phyloP scores from a whole-genome alignment of 345 rosid genomes.

The Citrus reticulata region DNA sequence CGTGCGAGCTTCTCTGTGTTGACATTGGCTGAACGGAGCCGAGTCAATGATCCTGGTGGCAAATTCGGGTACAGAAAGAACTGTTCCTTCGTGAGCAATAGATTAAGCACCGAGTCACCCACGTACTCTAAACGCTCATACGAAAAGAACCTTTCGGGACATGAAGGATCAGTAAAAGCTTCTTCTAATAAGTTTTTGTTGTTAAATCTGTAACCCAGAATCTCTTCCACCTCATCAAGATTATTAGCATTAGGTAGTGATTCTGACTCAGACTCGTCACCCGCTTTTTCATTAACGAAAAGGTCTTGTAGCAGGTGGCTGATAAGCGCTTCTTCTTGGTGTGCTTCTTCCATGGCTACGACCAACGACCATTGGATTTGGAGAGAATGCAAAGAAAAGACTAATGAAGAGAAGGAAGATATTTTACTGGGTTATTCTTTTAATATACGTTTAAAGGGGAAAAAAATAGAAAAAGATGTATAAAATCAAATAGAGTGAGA shows the following conservation, averaged over 20 bases:
- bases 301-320: background rate
- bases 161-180: slow-evolving; percentile 54
- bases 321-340: background rate
- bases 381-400: background rate
- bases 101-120: slow-evolving; percentile 53
- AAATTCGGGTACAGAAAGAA: slow-evolving; percentile 35
- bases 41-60: slow-evolving; percentile 47
- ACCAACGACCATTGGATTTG: background rate
- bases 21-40: slow-evolving; percentile 65
- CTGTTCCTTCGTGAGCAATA: slow-evolving; percentile 30
- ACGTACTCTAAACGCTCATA: slow-evolving; percentile 51
- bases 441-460: no score
- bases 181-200: slow-evolving; percentile 38
- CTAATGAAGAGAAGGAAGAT: background rate
- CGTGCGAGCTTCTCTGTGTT: slow-evolving; percentile 68
- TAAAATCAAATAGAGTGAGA: background rate
- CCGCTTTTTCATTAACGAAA: background rate
- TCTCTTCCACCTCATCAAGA: slow-evolving; percentile 39
- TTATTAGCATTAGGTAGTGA: slow-evolving; percentile 14
- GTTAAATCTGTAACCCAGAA: slow-evolving; percentile 42
- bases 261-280: background rate
- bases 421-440: background rate
- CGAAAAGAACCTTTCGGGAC: slow-evolving; percentile 12
- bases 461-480: background rate
- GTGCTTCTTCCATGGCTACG: background rate